Percentiles rank a stretch among this genome's conserved stretches.
These are phyloP conservation scores for Cercospora canescens DNA, from an alignment of 2,329 filamentous ascomycete genomes.

Conservation along the genomic window DNA sequence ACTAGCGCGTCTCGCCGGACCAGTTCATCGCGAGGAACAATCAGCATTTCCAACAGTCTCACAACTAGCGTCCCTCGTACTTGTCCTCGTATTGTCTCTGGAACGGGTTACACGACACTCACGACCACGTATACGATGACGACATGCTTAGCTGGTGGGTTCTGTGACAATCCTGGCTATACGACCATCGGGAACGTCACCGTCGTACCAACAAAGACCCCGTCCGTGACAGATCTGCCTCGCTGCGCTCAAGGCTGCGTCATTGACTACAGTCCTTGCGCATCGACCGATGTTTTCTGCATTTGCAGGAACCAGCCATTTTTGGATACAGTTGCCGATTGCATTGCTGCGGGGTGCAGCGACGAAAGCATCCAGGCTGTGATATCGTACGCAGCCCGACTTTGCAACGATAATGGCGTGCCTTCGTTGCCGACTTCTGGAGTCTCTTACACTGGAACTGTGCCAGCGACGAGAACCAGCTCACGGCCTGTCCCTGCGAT, in stretches of 20 bases:
- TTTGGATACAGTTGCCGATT: not conserved
- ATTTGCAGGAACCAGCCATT: slow-evolving; percentile 1
- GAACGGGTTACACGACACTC: slow-evolving; percentile 33
- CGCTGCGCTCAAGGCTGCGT: not conserved
- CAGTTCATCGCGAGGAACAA: not conserved
- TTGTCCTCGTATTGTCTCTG: slow-evolving; percentile 15
- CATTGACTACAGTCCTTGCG: not conserved
- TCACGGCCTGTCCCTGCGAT: not conserved
- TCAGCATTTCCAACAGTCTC: not conserved
- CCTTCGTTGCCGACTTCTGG: not conserved
- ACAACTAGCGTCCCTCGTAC: slow-evolving; percentile 1
- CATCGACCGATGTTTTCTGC: not conserved
- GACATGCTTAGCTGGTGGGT: slow-evolving; percentile 30
- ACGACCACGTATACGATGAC: slow-evolving; percentile 36
- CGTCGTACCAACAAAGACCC: slow-evolving; percentile 16
- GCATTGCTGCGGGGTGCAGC: not conserved
- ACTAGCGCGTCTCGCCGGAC: not conserved
- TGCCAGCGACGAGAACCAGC: not conserved
- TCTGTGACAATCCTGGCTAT: slow-evolving; percentile 32
- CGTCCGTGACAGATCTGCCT: not conserved
- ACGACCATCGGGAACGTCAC: slow-evolving; percentile 21
- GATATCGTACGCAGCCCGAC: not conserved
- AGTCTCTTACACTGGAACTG: not conserved
- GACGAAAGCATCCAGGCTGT: not conserved
- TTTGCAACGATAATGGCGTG: not conserved